A percentile compares a stretch with the other conserved stretches of the same genome.
These are phyloP conservation scores for Exsudoporus floridanus DNA, from an alignment of 1,284 basidiomycete genomes.

Conservation along the genomic window DNA sequence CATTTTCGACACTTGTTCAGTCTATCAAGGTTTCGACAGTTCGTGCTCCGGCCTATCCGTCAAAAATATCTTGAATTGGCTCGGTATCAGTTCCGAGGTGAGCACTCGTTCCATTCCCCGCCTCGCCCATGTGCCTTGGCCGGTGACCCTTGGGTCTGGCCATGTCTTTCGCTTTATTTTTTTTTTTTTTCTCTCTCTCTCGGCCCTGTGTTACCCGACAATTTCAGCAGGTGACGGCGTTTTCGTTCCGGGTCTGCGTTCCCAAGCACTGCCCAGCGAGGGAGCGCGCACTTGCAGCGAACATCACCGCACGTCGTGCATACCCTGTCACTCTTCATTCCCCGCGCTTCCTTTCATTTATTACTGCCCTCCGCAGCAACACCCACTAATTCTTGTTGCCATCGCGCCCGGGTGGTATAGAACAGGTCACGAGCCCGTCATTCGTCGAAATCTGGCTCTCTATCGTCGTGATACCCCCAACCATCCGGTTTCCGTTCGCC, in stretches of 20 bases:
- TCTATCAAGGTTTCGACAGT: neutral
- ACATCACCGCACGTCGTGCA: neutral
- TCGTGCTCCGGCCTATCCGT: neutral
- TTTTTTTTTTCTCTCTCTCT: neutral
- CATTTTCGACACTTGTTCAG: neutral
- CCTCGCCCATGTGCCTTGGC: neutral
- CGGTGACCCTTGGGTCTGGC: neutral
- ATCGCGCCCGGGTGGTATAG: neutral
- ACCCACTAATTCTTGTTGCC: neutral
- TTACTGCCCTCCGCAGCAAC: neutral
- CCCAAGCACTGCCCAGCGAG: neutral
- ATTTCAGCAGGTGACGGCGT: neutral
- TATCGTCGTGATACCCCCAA: neutral
- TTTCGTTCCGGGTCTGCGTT: neutral
- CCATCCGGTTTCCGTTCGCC: neutral
- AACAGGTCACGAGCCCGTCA: neutral
- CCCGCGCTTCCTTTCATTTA: neutral
- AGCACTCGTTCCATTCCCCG: neutral
- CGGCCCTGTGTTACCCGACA: neutral
- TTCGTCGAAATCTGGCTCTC: neutral
- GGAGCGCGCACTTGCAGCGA: neutral
- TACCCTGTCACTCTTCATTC: neutral
- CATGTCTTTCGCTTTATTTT: neutral
- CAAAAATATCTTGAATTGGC: neutral
- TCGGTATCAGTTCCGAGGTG: neutral